Conservation (phyloP, 2,329 filamentous ascomycete species). For the Aspergillus intermedius region DNA sequence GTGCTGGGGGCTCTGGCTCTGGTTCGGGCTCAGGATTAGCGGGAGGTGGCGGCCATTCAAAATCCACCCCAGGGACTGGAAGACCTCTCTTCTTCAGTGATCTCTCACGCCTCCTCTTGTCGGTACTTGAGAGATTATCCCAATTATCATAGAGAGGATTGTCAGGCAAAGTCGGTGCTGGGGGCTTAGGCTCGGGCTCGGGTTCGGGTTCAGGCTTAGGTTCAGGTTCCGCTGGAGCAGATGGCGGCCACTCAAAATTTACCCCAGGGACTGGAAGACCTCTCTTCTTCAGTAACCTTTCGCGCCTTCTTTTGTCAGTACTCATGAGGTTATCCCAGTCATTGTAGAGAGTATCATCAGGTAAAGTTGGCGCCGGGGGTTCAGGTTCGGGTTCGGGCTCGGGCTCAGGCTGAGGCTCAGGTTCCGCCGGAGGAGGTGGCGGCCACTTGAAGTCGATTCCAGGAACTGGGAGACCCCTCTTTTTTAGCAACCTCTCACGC, state of each 20-base stretch:
- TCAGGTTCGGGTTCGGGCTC: slow-evolving; percentile 19
- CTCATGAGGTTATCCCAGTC: slow-evolving; percentile 28
- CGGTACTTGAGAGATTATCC: slow-evolving; percentile 31
- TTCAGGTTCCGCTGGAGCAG: slow-evolving; percentile 14
- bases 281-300: slow-evolving; percentile 23
- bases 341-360: slow-evolving; percentile 33
- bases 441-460: slow-evolving; percentile 24
- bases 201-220: slow-evolving; percentile 21
- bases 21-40: slow-evolving; percentile 20
- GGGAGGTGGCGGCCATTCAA: slow-evolving; percentile 18
- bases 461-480: slow-evolving; percentile 25
- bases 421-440: slow-evolving; percentile 12
- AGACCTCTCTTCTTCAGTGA: slow-evolving; percentile 21
- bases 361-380: slow-evolving; percentile 20
- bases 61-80: slow-evolving; percentile 25
- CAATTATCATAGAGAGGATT: slow-evolving; percentile 33
- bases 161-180: slow-evolving; percentile 26
- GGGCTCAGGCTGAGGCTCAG: slow-evolving; percentile 24
- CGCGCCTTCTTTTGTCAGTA: slow-evolving; percentile 43
- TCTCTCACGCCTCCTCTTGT: slow-evolving; percentile 41
- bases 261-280: slow-evolving; percentile 25
- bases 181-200: slow-evolving; percentile 23
- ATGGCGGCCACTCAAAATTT: slow-evolving; percentile 19
- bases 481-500: slow-evolving; percentile 27
- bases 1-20: slow-evolving; percentile 12